Evolutionary conservation across 139 green algal genomes (phyloP), one percentile per base, ranked within the genome.

Genomic region (Picocystis salinarum): DNA sequence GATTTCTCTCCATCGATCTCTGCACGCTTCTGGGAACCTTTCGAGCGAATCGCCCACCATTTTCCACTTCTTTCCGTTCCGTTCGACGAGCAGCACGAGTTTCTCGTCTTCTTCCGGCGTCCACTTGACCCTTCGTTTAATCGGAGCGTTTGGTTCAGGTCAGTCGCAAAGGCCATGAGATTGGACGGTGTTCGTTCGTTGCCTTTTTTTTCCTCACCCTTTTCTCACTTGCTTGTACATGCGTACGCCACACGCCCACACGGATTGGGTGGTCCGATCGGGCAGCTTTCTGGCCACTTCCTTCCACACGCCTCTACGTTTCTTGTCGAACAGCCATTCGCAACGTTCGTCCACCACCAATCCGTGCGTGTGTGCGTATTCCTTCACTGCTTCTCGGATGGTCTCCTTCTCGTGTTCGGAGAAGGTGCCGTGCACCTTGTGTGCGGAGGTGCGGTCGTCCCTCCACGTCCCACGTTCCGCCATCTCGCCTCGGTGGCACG

Each of bases 351-450:
- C 23, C 36, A 31, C 24, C 26, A 59, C 27, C 23, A 65, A 45
- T 45, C 57, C 48, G 23, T n/a, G n/a, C n/a, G n/a, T n/a, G 20
- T 20, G 25, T 46, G 24, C n/a, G 11, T 45, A 62, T 29, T 34
- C 45, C n/a, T 30, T 12, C 4, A 62, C 37, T 22, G 64, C 66
- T 9, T 58, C 25, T 9, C 36, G 27, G 4, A 81, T 34, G 0
- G 45, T 53, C 20, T 65, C 53, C 33, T 62, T 62, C 51, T 81
- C 71, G 4, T 22, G 31, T 13, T 53, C 40, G 34, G 42, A 69
- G 42, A 78, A 82, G 0, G 37, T 28, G 6, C 72, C 72, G 33
- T 50, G 62, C 59, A 70, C 74, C 24, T 81, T 55, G 29, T 79
- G 53, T 0, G 42, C 49, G 6, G 67, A 66, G 55, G 62, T 47